Percentiles rank a stretch among this genome's conserved stretches.
Conservation (phyloP, 257 asterid genomes). For the Solanum bukasovii region DNA sequence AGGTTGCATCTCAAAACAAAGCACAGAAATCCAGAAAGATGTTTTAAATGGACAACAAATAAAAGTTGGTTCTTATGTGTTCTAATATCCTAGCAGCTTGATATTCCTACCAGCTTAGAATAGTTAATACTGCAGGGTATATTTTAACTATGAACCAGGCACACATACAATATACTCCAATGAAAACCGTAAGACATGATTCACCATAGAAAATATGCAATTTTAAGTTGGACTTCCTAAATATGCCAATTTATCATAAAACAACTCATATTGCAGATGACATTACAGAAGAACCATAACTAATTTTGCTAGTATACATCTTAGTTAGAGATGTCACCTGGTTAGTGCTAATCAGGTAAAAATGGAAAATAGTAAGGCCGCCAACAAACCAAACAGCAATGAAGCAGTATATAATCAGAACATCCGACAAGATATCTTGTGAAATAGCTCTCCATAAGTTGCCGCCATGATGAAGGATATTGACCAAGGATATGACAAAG, state of each 20-base stretch:
- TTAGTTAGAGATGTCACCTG: slow-evolving; percentile 18
- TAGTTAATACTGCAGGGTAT: neutral
- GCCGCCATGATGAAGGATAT: slow-evolving; percentile 35
- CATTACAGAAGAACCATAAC: neutral
- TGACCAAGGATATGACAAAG: slow-evolving; percentile 53
- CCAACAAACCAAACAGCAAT: slow-evolving; percentile 88
- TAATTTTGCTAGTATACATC: neutral
- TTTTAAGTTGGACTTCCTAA: neutral
- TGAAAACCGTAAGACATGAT: neutral
- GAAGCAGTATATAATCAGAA: slow-evolving; percentile 75
- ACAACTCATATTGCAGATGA: neutral
- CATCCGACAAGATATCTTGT: slow-evolving; percentile 52
- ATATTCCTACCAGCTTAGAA: neutral
- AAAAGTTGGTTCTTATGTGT: neutral
- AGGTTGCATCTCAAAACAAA: neutral
- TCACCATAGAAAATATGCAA: neutral
- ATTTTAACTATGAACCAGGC: neutral
- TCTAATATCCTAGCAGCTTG: neutral
- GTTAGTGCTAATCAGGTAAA: slow-evolving; percentile 69
- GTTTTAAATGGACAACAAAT: neutral
- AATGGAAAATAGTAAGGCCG: slow-evolving; percentile 75
- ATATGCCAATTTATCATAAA: neutral
- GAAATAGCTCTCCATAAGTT: slow-evolving; percentile 42
- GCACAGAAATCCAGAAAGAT: neutral
- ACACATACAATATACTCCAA: neutral